Evolutionary conservation across 2,329 filamentous ascomycete genomes (phyloP), one percentile per base, ranked within the genome.

Genomic region (Arthrobotrys megalospora): DNA sequence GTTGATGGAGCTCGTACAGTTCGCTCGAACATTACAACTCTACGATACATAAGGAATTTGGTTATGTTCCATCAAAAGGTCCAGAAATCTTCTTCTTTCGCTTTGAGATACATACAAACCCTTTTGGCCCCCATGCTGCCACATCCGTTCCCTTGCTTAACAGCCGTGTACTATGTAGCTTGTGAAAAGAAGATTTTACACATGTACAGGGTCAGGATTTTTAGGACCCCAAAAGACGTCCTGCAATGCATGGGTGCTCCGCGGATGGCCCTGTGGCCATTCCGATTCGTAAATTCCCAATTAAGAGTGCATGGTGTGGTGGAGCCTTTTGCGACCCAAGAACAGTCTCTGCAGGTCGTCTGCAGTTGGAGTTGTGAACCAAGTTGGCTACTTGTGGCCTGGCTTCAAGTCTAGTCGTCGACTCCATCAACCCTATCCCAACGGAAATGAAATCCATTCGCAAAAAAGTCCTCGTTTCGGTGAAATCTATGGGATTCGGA

Each of bases 241-340:
- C 64, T 63, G 58, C 19, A 41, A 41, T 70, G 50, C 72, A 70
- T 70, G 65, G 62, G 62, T 60, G 0, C 60, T 67, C 67, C 67
- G 62, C 75, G 67, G 75, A 78, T 78, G 53, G n/a, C 63, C 62
- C 34, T 67, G 67, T 67, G 65, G 62, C 62, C 14, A 28, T 67
- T 78, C 75, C 75, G 75, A 78, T 78, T 78, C 75, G 75, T 72
- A 72, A 72, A 38, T 28, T 58, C 34, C 52, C 41, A 78, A 63
- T 67, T 78, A 78, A 78, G 67, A 77, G 52, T 77, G 66, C 65
- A 70, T 71, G 32, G 60, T 63, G 63, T 71, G 60, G 38, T 50
- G 70, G 48, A 60, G 62, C 32, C 41, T 66, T 64, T 43, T 43
- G 52, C 48, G 52, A 38, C 43, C 36, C 16, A 69, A 69, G 55